Percentiles rank a stretch among this genome's conserved stretches.
Evolutionary conservation across 306 rosid genomes (phyloP).

Genomic region (Ziziphus jujuba): DNA sequence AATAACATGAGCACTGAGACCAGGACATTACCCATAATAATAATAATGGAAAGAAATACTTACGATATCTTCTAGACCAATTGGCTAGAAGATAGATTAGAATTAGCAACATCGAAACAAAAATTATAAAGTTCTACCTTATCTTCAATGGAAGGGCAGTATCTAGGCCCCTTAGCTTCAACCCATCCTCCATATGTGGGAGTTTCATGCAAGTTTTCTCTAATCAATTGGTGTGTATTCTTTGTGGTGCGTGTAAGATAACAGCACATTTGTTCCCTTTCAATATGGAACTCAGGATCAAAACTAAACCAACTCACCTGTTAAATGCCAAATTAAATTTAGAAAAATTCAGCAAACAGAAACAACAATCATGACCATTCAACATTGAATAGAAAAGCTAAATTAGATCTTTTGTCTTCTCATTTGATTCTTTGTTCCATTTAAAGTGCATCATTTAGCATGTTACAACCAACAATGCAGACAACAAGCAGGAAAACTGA

Average conservation of each 20-base stretch:
- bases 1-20: not conserved
- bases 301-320: constrained; percentile 98
- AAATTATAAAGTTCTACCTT: constrained; percentile 54
- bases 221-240: constrained; percentile 80
- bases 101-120: not conserved
- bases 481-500: not conserved
- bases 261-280: constrained; percentile 98
- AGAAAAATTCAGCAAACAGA: constrained; percentile 14
- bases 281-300: constrained; percentile 86
- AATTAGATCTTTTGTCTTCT: too few species aligned
- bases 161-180: constrained; percentile 97
- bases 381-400: constrained; percentile 12
- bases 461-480: too few species aligned
- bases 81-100: too few species aligned
- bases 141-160: constrained; percentile 98
- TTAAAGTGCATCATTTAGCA: too few species aligned
- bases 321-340: constrained; percentile 32
- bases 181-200: constrained; percentile 99
- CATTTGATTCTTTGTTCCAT: too few species aligned
- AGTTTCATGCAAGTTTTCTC: constrained; percentile 91
- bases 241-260: constrained; percentile 91
- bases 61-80: too few species aligned
- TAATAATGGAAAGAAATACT: too few species aligned
- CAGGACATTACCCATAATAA: not conserved
- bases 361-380: constrained; percentile 11